These are phyloP conservation scores for Colletotrichum liriopes DNA, from an alignment of 2,329 filamentous ascomycete species.

Conservation along the genomic window DNA sequence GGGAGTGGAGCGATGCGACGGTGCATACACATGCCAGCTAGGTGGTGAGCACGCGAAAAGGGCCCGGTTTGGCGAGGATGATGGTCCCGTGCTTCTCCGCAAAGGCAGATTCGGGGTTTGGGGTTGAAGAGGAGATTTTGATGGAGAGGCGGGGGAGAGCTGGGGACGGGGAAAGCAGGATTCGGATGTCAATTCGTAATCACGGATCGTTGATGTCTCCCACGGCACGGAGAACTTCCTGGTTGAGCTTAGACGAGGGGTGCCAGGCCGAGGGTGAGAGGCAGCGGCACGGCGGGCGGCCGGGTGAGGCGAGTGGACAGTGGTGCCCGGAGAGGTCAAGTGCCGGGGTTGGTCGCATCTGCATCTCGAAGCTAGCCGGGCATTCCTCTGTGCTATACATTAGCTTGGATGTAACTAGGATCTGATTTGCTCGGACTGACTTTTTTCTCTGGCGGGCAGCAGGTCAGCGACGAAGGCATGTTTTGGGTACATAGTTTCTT, in stretches of 20 bases:
- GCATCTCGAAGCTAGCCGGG: conserved; percentile 13
- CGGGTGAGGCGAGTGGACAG: conserved; percentile 12
- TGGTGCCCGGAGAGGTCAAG: conserved; percentile 16
- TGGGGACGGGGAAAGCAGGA: conserved; percentile 5
- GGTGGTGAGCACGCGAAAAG: conserved; percentile 35
- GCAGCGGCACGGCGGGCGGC: conserved; percentile 2
- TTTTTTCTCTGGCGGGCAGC: neutral
- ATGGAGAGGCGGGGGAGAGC: conserved; percentile 28
- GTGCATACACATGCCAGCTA: conserved; percentile 6
- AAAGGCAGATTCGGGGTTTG: conserved; percentile 36
- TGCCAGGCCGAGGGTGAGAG: conserved; percentile 20
- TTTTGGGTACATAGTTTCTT: conserved; percentile 21
- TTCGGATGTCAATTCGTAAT: conserved; percentile 7
- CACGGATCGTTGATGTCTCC: neutral
- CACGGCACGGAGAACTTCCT: conserved; percentile 9
- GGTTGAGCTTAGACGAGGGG: conserved; percentile 9
- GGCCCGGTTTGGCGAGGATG: conserved; percentile 24
- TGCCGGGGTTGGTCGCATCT: conserved; percentile 30
- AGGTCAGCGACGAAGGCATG: conserved; percentile 10
- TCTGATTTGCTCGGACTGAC: conserved; percentile 9
- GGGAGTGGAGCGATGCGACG: conserved; percentile 24
- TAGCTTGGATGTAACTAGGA: conserved; percentile 9
- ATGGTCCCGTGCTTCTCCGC: conserved; percentile 36
- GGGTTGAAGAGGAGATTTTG: conserved; percentile 22
- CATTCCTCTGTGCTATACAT: conserved; percentile 10